These are phyloP conservation scores for Komagataella pseudopastoris DNA, from an alignment of 805 yeast genomes.

Conservation along the genomic window DNA sequence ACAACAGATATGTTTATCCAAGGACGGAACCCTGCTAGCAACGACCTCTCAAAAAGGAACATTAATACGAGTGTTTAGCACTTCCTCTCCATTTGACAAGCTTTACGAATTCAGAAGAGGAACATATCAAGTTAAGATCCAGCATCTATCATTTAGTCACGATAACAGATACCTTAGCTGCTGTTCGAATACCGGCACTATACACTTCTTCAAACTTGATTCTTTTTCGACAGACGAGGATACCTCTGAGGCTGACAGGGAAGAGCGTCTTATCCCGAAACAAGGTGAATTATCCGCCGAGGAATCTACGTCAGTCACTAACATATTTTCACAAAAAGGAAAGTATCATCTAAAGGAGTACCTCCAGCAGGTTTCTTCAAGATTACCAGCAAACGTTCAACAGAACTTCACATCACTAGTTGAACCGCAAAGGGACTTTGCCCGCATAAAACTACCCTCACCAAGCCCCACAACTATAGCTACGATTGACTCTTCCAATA, in stretches of 20 bases:
- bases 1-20: conserved; percentile 53
- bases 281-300: background rate
- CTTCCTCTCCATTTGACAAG: conserved; percentile 40
- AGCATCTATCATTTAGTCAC: conserved; percentile 60
- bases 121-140: conserved; percentile 70
- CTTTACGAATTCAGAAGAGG: conserved; percentile 74
- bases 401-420: conserved; percentile 43
- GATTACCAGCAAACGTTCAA: conserved; percentile 44
- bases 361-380: conserved; percentile 14
- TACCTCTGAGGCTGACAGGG: conserved; percentile 1
- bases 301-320: background rate
- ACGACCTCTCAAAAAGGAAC: conserved; percentile 90
- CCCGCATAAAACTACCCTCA: conserved; percentile 51
- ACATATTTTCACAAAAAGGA: background rate
- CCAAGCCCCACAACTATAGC: background rate
- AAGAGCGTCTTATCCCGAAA: background rate
- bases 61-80: conserved; percentile 67
- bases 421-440: conserved; percentile 88
- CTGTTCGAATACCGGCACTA: conserved; percentile 80
- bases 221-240: conserved; percentile 15
- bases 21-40: conserved; percentile 70
- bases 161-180: conserved; percentile 68
- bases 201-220: conserved; percentile 68
- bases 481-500: background rate
- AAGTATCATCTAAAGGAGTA: conserved; percentile 17